phyloP scores from a whole-genome alignment of 2,329 filamentous ascomycete species.

The Davidsoniella neocaledoniae region DNA sequence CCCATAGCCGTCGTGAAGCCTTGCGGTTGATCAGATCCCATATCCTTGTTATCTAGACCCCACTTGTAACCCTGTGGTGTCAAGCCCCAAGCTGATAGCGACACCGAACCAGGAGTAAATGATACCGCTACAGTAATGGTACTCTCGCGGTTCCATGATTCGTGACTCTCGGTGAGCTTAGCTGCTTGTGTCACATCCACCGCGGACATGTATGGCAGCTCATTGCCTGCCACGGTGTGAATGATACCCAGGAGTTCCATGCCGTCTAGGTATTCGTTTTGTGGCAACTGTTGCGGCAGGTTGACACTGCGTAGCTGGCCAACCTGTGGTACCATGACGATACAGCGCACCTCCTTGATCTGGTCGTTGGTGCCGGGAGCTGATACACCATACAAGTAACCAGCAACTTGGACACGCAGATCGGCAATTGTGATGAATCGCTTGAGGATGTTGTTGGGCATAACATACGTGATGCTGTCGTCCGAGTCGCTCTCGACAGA shows the following conservation, averaged over 20 bases:
- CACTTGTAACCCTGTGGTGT: slow-evolving; percentile 89
- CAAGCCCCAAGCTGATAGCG: slow-evolving; percentile 80
- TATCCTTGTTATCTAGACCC: slow-evolving; percentile 92
- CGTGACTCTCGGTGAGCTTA: slow-evolving; percentile 69
- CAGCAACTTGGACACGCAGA: slow-evolving; percentile 87
- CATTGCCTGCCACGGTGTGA: slow-evolving; percentile 87
- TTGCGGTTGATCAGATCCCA: slow-evolving; percentile 77
- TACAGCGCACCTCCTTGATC: slow-evolving; percentile 91
- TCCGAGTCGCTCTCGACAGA: slow-evolving; percentile 86
- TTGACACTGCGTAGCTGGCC: slow-evolving; percentile 86
- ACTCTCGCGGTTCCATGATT: slow-evolving; percentile 63
- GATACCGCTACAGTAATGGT: slow-evolving; percentile 90
- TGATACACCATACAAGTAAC: slow-evolving; percentile 84
- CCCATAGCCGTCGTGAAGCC: slow-evolving; percentile 88
- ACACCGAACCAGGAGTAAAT: slow-evolving; percentile 93
- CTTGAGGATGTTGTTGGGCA: slow-evolving; percentile 98
- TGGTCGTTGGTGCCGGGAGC: slow-evolving; percentile 92
- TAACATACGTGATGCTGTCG: slow-evolving; percentile 75
- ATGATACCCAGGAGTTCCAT: slow-evolving; percentile 90
- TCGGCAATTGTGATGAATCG: slow-evolving; percentile 96
- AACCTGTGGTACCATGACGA: slow-evolving; percentile 95
- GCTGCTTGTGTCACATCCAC: slow-evolving; percentile 90
- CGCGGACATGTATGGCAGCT: slow-evolving; percentile 91
- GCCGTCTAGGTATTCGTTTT: slow-evolving; percentile 73
- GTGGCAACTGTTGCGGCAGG: slow-evolving; percentile 72